Conservation (phyloP, 306 rosid genomes). For the Inga laurina region DNA sequence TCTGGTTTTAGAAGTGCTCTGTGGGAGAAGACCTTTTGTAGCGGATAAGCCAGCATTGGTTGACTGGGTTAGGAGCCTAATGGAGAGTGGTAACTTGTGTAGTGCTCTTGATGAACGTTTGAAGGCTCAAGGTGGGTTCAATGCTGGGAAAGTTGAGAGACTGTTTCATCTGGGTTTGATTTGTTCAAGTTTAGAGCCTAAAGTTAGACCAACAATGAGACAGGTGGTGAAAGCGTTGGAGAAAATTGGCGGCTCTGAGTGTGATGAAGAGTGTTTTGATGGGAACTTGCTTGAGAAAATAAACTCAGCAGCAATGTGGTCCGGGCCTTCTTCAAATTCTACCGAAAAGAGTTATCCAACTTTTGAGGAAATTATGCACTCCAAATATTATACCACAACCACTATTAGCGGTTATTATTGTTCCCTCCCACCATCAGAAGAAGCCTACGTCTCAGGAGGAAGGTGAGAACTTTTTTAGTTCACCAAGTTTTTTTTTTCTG, state of each 20-base stretch:
- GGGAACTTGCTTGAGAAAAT: slow-evolving; percentile 42
- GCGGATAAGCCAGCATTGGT: slow-evolving; percentile 59
- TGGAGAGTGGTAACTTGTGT: slow-evolving; percentile 45
- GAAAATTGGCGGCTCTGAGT: slow-evolving; percentile 33
- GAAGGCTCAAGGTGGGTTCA: slow-evolving; percentile 38
- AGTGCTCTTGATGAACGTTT: slow-evolving; percentile 55
- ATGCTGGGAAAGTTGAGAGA: slow-evolving; percentile 51
- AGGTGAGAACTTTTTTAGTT: slow-evolving; percentile 30
- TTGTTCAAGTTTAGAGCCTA: slow-evolving; percentile 59
- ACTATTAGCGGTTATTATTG: slow-evolving; percentile 36
- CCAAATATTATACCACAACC: slow-evolving; percentile 43
- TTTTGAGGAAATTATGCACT: slow-evolving; percentile 50
- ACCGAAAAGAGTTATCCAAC: slow-evolving; percentile 46
- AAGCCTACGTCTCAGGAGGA: slow-evolving; percentile 43
- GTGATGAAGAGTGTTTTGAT: slow-evolving; percentile 39
- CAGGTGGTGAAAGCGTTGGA: slow-evolving; percentile 63
- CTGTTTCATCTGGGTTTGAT: slow-evolving; percentile 64
- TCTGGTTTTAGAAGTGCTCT: slow-evolving; percentile 59
- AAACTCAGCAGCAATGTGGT: slow-evolving; percentile 50
- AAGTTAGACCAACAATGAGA: slow-evolving; percentile 64
- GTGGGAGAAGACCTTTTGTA: slow-evolving; percentile 60
- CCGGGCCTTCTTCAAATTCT: slow-evolving; percentile 28
- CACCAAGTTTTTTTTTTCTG: background rate
- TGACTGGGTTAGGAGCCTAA: slow-evolving; percentile 51
- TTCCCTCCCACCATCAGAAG: slow-evolving; percentile 24